Percentiles rank a stretch among this genome's conserved stretches.
Conservation (phyloP, 768 basidiomycete species). For the Russula emetica region DNA sequence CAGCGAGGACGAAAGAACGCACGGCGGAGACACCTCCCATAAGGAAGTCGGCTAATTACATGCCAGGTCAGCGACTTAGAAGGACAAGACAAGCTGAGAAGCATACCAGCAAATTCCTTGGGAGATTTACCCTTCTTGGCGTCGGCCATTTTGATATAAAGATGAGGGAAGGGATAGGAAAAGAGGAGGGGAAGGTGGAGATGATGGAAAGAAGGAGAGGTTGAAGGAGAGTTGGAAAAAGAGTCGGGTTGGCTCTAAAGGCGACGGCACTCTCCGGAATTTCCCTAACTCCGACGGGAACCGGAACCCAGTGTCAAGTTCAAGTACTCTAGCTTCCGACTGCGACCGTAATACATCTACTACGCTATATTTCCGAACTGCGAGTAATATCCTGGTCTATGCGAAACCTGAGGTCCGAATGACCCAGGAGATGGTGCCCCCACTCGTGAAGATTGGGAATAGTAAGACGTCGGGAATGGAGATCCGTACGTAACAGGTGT, state of each 20-base stretch:
- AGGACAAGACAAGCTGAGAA: constrained; percentile 14
- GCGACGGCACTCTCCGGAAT: constrained; percentile 33
- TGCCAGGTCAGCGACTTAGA: constrained; percentile 36
- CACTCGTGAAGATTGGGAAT: constrained; percentile 10
- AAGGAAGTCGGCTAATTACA: constrained; percentile 73
- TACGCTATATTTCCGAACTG: constrained; percentile 21
- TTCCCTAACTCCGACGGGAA: constrained; percentile 33
- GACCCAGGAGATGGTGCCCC: constrained; percentile 7
- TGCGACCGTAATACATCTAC: background rate
- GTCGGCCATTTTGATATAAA: constrained; percentile 69
- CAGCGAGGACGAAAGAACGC: constrained; percentile 33
- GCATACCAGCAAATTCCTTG: constrained; percentile 83
- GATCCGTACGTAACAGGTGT: constrained; percentile 8
- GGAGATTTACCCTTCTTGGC: constrained; percentile 81
- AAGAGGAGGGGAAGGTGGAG: constrained; percentile 55
- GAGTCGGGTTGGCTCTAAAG: constrained; percentile 39
- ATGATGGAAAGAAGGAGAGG: constrained; percentile 38
- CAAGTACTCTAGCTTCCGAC: background rate
- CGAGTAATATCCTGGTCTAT: constrained; percentile 23
- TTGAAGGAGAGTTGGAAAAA: constrained; percentile 42
- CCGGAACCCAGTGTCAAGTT: constrained; percentile 9
- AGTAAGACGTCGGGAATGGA: constrained; percentile 20
- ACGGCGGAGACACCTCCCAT: constrained; percentile 96
- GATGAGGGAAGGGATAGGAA: constrained; percentile 38
- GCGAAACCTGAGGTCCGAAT: constrained; percentile 22